phyloP scores from a whole-genome alignment of 1,284 basidiomycete genomes.

The Puccinia novopanici region DNA sequence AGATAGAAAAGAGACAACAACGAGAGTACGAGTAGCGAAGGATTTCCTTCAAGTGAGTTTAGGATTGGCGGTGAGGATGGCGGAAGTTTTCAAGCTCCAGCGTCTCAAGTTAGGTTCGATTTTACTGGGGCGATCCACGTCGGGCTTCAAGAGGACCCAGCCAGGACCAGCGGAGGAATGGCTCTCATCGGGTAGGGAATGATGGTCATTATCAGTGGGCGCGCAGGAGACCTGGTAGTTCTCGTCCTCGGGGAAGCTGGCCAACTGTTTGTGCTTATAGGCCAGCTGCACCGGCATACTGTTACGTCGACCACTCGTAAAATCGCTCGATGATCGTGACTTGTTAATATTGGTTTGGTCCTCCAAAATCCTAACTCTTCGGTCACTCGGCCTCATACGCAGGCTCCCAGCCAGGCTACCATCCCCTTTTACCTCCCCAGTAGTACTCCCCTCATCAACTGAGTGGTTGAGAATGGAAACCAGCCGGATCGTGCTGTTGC shows the following conservation, averaged over 20 bases:
- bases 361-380: slow-evolving; percentile 26
- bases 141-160: slow-evolving; percentile 43
- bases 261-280: background rate
- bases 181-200: background rate
- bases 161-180: background rate
- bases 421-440: background rate
- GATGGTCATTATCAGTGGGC: background rate
- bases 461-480: slow-evolving; percentile 28
- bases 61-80: slow-evolving; percentile 25
- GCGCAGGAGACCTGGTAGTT: background rate
- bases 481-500: slow-evolving; percentile 22
- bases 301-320: background rate
- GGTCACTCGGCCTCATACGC: background rate
- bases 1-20: background rate
- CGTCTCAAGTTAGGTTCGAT: slow-evolving; percentile 43
- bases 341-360: background rate
- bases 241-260: slow-evolving; percentile 11
- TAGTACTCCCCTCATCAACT: background rate
- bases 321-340: background rate
- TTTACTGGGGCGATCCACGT: background rate
- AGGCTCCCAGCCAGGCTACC: background rate
- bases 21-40: background rate
- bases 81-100: slow-evolving; percentile 44
- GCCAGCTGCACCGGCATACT: slow-evolving; percentile 14
- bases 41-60: background rate